Evolutionary conservation across 768 basidiomycete genomes (phyloP).

Genomic region (Vararia minispora): DNA sequence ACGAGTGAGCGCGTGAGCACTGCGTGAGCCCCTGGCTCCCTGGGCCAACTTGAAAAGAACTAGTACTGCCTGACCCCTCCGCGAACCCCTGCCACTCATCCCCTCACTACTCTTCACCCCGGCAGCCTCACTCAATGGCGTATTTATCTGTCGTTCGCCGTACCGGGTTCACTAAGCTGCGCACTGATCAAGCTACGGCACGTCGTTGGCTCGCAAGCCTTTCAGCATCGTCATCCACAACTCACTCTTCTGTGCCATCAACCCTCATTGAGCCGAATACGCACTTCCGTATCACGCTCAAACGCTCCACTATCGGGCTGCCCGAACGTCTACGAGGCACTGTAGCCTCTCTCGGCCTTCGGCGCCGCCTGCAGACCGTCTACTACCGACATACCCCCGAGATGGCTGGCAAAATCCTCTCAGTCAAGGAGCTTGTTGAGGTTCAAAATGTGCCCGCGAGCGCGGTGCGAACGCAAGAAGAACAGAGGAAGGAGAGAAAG

Average conservation of each 20-base stretch:
- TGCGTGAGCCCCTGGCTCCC: too few relatives aligned
- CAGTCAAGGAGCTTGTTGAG: conserved; percentile 81
- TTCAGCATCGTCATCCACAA: neutral
- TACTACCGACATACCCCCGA: conserved; percentile 66
- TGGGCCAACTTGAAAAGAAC: too few relatives aligned
- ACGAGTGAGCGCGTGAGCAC: too few relatives aligned
- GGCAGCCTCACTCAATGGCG: too few relatives aligned
- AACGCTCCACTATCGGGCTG: conserved; percentile 79
- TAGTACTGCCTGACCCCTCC: too few relatives aligned
- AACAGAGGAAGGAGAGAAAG: conserved; percentile 57
- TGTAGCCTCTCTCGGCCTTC: conserved; percentile 72
- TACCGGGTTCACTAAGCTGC: too few relatives aligned
- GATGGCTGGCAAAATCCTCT: conserved; percentile 76
- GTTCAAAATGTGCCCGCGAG: conserved; percentile 73
- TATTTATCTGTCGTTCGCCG: too few relatives aligned
- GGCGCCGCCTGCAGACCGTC: conserved; percentile 75
- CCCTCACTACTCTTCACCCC: too few relatives aligned
- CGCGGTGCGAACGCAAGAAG: conserved; percentile 55
- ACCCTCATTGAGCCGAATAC: conserved; percentile 44
- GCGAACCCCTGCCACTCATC: too few relatives aligned
- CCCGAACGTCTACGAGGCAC: conserved; percentile 63
- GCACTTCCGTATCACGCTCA: conserved; percentile 84
- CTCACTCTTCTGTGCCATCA: conserved; percentile 1
- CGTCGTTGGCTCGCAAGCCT: too few relatives aligned
- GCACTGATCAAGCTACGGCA: too few relatives aligned